These are phyloP conservation scores for Pichia sp. DNA, from an alignment of 1,139 yeast species.

Conservation along the genomic window DNA sequence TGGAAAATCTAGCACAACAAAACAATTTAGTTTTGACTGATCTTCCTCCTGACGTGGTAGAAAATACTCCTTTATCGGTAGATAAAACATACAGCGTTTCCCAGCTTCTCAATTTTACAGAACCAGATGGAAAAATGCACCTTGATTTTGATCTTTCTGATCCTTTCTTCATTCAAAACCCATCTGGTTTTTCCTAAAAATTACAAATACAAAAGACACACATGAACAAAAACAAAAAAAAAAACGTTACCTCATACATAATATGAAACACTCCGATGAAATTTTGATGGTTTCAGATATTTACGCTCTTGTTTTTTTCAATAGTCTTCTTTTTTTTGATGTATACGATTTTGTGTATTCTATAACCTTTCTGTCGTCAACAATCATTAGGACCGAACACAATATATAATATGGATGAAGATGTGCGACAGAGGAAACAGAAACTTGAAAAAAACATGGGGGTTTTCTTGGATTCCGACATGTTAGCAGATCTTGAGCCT, in stretches of 20 bases:
- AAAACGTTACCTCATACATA: background rate
- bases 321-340: background rate
- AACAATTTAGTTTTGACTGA: background rate
- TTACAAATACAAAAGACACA: background rate
- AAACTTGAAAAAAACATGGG: constrained; percentile 1
- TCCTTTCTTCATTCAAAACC: background rate
- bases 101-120: background rate
- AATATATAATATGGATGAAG: background rate
- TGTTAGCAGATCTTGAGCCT: constrained; percentile 10
- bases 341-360: background rate
- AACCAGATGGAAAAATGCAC: background rate
- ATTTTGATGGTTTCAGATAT: background rate
- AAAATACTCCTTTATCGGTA: background rate
- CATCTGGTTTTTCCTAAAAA: background rate
- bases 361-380: background rate
- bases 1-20: background rate
- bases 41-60: background rate
- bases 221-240: background rate
- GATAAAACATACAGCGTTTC: background rate
- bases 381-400: no score
- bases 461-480: constrained; percentile 7
- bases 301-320: background rate
- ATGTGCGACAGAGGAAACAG: background rate
- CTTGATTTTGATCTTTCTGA: background rate
- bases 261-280: background rate